phyloP scores from a whole-genome alignment of 1,139 yeast species.

The Torulaspora globosa region DNA sequence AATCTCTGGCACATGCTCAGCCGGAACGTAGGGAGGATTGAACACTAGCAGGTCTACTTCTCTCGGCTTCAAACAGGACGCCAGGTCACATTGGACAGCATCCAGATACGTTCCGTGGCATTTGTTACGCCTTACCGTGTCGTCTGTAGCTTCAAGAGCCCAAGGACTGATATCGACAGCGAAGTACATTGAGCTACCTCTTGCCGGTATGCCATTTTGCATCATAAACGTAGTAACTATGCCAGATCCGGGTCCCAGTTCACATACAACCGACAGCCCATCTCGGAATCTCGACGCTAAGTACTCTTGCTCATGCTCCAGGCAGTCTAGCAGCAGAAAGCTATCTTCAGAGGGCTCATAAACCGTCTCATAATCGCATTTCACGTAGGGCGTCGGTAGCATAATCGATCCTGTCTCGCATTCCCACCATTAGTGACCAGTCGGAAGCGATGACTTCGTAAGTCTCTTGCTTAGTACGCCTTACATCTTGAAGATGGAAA shows the following conservation, averaged over 20 bases:
- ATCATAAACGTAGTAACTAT: slow-evolving; percentile 70
- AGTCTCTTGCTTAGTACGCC: background rate
- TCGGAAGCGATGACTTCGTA: background rate
- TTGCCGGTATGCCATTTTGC: slow-evolving; percentile 31
- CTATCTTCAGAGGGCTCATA: slow-evolving; percentile 96
- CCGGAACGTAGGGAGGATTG: slow-evolving; percentile 97
- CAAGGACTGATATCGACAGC: slow-evolving; percentile 78
- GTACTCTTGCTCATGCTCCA: slow-evolving; percentile 54
- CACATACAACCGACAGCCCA: slow-evolving; percentile 58
- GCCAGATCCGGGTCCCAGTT: slow-evolving; percentile 91
- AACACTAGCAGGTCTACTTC: slow-evolving; percentile 69
- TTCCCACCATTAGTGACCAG: background rate
- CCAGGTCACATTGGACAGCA: slow-evolving; percentile 54
- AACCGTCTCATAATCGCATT: slow-evolving; percentile 51
- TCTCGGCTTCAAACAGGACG: slow-evolving; percentile 45
- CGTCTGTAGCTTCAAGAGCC: slow-evolving; percentile 56
- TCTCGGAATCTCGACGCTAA: slow-evolving; percentile 37
- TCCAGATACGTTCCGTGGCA: slow-evolving; percentile 45
- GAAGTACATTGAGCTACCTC: slow-evolving; percentile 44
- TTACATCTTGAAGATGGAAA: background rate
- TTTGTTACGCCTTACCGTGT: slow-evolving; percentile 50
- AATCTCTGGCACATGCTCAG: slow-evolving; percentile 56
- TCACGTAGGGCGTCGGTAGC: slow-evolving; percentile 54
- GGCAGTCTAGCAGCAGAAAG: slow-evolving; percentile 70
- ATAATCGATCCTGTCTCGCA: slow-evolving; percentile 30